Evolutionary conservation across 2,329 filamentous ascomycete species (phyloP), one percentile per base, ranked within the genome.

Genomic region (Trichoderma polysporum): DNA sequence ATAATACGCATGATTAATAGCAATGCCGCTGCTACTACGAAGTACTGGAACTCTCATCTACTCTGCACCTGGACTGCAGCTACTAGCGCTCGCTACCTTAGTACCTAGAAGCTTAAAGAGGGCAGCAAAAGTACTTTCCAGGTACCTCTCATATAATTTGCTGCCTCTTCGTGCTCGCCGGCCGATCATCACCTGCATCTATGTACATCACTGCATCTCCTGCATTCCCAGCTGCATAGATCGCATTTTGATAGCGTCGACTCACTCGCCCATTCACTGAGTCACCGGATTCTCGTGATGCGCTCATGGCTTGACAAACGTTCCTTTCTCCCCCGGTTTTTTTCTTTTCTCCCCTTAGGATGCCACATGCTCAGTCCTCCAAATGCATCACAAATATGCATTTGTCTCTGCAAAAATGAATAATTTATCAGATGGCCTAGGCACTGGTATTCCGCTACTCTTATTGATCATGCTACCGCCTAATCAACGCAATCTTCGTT

Each of bases 171-270:
- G n/a, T n/a, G n/a, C 41, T 41, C 31, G 49, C 59, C 39, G 35
- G 25, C 27, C 33, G 60, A 63, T 54, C 60, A 63, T 45, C n/a
- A 63, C 49, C 15, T 63, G 60, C 60, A 63, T 41, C 49, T 52
- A 13, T n/a, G n/a, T n/a, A n/a, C 41, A 19, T 19, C 22, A 19
- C 41, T 45, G n/a, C 41, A 45, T 39, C n/a, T 54, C 60, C 49
- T 12, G 49, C 60, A 53, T 54, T 33, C 4, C 10, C 35, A 50
- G 35, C 19, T 15, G 9, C 19, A 29, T 53, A 12, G 56, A 58
- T 54, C 29, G 35, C 27, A 31, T 19, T 35, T 10, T 35, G 17
- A 33, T 52, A 64, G 61, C 50, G 61, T 64, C 61, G 61, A 64
- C 49, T 64, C 61, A 64, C 39, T 31, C 27, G 4, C n/a, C 25